Percentiles rank a stretch among this genome's conserved stretches.
phyloP scores from a whole-genome alignment of 495 filamentous ascomycete genomes.

The Choiromyces venosus region DNA sequence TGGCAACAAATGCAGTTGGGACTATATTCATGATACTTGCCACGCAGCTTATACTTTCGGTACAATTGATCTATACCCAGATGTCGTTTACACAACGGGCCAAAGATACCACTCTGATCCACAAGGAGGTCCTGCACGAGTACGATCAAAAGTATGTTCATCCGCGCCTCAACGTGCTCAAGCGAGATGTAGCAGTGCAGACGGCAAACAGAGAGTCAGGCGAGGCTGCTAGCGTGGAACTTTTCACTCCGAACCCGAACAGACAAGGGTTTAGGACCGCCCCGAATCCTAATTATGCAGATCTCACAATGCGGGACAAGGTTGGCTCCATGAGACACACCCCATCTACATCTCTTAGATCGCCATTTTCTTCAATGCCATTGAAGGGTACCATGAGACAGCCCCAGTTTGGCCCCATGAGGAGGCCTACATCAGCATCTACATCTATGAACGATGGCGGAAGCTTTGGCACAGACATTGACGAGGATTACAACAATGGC shows the following conservation, averaged over 20 bases:
- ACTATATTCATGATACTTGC: slow-evolving; percentile 75
- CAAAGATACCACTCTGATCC: slow-evolving; percentile 76
- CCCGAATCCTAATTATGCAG: slow-evolving; percentile 81
- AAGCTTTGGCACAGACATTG: not conserved
- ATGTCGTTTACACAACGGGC: slow-evolving; percentile 70
- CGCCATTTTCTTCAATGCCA: slow-evolving; percentile 14
- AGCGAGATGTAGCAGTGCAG: slow-evolving; percentile 62
- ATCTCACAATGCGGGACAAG: slow-evolving; percentile 48
- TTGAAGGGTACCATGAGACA: slow-evolving; percentile 17
- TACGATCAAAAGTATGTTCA: slow-evolving; percentile 95
- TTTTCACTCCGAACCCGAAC: slow-evolving; percentile 72
- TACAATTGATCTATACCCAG: slow-evolving; percentile 67
- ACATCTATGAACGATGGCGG: slow-evolving; percentile 14
- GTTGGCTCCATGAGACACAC: slow-evolving; percentile 12
- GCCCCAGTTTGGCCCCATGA: slow-evolving; percentile 17
- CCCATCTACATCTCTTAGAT: not conserved
- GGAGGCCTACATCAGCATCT: slow-evolving; percentile 8
- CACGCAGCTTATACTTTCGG: slow-evolving; percentile 65
- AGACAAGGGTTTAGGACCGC: slow-evolving; percentile 76
- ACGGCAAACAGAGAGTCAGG: slow-evolving; percentile 41
- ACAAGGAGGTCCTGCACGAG: slow-evolving; percentile 87
- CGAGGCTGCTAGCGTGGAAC: slow-evolving; percentile 54
- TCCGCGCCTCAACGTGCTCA: slow-evolving; percentile 71
- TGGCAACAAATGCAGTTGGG: slow-evolving; percentile 61
- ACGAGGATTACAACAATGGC: not conserved